Conservation (phyloP, 2,329 filamentous ascomycete species). For the Xylaria sp. region DNA sequence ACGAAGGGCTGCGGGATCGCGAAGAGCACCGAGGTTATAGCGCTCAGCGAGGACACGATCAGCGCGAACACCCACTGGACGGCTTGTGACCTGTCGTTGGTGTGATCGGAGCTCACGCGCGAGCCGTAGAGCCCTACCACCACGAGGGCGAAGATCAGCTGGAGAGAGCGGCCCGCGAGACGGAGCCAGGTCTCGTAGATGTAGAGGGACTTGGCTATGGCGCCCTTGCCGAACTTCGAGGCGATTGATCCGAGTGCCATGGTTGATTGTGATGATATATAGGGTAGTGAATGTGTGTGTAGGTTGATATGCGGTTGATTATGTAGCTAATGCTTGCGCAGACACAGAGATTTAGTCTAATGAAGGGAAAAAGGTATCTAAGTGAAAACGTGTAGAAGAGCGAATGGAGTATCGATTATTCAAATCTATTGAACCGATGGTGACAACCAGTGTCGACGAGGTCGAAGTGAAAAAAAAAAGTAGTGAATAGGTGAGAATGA, state of each 20-base stretch:
- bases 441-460: constrained; percentile 37
- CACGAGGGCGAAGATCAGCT: constrained; percentile 76
- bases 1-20: constrained; percentile 52
- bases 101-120: constrained; percentile 63
- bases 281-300: not conserved
- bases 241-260: constrained; percentile 44
- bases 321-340: not conserved
- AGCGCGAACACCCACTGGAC: constrained; percentile 74
- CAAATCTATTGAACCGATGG: constrained; percentile 20
- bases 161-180: constrained; percentile 69
- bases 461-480: constrained; percentile 18
- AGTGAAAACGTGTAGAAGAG: constrained; percentile 17
- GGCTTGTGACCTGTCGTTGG: constrained; percentile 54
- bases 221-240: constrained; percentile 53
- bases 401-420: constrained; percentile 22
- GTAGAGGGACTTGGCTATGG: constrained; percentile 59
- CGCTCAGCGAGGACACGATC: constrained; percentile 65
- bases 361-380: not conserved
- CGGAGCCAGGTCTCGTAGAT: constrained; percentile 61
- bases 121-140: constrained; percentile 76
- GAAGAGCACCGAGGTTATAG: constrained; percentile 60
- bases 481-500: constrained; percentile 5
- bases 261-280: constrained; percentile 1
- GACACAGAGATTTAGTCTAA: not conserved
- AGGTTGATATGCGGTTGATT: not conserved